phyloP scores from a whole-genome alignment of 495 filamentous ascomycete genomes.

The Talaromyces wortmannii region DNA sequence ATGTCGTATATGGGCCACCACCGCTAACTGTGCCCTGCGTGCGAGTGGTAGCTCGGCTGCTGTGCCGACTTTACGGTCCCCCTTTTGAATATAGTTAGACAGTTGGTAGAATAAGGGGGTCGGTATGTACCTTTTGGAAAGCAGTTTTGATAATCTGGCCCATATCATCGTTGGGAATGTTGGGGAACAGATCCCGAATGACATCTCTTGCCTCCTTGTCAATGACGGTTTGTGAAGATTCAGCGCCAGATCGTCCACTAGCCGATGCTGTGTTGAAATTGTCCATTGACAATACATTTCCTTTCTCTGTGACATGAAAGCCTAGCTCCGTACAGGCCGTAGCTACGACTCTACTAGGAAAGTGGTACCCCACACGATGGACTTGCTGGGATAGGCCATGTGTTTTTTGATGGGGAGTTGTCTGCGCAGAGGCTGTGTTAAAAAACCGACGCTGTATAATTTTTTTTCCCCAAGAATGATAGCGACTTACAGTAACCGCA shows the following conservation, averaged over 20 bases:
- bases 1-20: constrained; percentile 82
- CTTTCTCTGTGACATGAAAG: constrained; percentile 31
- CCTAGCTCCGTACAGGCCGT: constrained; percentile 42
- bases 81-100: constrained; percentile 23
- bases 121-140: constrained; percentile 68
- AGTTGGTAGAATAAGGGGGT: constrained; percentile 1
- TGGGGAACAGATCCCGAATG: constrained; percentile 77
- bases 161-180: constrained; percentile 75
- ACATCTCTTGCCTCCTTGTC: constrained; percentile 66
- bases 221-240: constrained; percentile 52
- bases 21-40: constrained; percentile 73
- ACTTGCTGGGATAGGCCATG: constrained; percentile 58
- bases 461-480: background rate
- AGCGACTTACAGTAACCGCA: constrained; percentile 67
- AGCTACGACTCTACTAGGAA: constrained; percentile 49
- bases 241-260: background rate
- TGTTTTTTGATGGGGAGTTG: constrained; percentile 36
- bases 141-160: constrained; percentile 69
- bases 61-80: constrained; percentile 60
- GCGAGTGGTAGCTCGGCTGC: constrained; percentile 58
- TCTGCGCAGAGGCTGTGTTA: constrained; percentile 15
- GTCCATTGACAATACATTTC: constrained; percentile 31
- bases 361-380: constrained; percentile 77
- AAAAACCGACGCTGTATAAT: background rate
- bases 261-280: background rate